Evolutionary conservation across 768 basidiomycete genomes (phyloP), one percentile per base, ranked within the genome.

Genomic region (Filobasidium wieringae): DNA sequence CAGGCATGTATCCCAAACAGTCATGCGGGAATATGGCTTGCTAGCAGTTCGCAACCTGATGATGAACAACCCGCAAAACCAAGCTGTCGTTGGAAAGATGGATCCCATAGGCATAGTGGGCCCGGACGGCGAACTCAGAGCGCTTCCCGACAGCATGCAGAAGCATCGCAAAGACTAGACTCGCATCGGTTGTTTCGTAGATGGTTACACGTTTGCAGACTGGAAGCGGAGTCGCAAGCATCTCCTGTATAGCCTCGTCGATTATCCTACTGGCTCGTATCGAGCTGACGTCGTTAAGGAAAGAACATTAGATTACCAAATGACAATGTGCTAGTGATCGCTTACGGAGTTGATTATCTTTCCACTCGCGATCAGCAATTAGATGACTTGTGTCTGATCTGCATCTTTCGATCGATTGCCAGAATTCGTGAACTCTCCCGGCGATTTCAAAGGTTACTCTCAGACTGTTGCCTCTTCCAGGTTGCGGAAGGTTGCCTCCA

Each of bases 21-120:
- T 88, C 74, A 76, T 97, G 47, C 84, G 89, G 19, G 92, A 96
- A 75, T 88, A 95, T 68, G 89, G 91, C 1, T 81, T 96, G 39
- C 84, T 95, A 63, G 80, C 88, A 19, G 77, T 95, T 19, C 81
- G 82, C 41, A 88, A 87, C 72, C 72, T 93, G 11, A 78, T 96
- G 56, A 78, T 84, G 63, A 77, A 79, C 34, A 95, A 95, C 70
- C 61, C 73, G 29, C 85, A 84, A 59, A 95, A 88, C 64, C 89
- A 96, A 73, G 79, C 78, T 2, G 77, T 88, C 39, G 84, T 97
- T 47, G 80, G 84, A 57, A 80, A 80, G 54, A 80, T 90, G 61
- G 80, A 83, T 67, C 84, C 84, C 27, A 75, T 79, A 19, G 77
- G 78, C 57, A 76, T 79, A 55, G 82, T 83, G 78, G 80, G 79